phyloP scores from a whole-genome alignment of 1,284 basidiomycete genomes.

The Naganishia sp. region DNA sequence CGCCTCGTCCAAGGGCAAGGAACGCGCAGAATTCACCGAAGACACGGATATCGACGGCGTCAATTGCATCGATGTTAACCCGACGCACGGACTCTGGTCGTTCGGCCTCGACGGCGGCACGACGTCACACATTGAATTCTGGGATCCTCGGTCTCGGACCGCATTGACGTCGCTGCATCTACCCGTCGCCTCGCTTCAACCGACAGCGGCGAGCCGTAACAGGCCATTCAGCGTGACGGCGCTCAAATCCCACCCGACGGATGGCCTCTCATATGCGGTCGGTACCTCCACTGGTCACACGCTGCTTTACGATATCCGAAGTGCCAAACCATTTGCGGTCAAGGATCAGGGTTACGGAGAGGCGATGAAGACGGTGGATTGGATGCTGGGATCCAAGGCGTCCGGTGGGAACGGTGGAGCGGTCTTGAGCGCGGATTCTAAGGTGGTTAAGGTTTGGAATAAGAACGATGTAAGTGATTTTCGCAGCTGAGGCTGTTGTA shows the following conservation, averaged over 20 bases:
- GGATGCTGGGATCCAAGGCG: constrained; percentile 84
- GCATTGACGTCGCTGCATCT: constrained; percentile 64
- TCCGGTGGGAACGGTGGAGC: constrained; percentile 73
- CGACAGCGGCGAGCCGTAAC: constrained; percentile 42
- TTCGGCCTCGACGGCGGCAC: constrained; percentile 69
- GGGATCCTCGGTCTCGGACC: constrained; percentile 87
- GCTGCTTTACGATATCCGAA: constrained; percentile 89
- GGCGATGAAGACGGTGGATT: constrained; percentile 79
- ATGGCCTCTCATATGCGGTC: constrained; percentile 89
- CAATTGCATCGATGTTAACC: constrained; percentile 90
- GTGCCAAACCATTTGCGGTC: constrained; percentile 74
- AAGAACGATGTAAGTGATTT: constrained; percentile 66
- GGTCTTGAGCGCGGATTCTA: constrained; percentile 85
- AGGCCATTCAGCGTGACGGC: constrained; percentile 72
- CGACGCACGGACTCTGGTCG: constrained; percentile 84
- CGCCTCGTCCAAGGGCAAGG: constrained; percentile 14
- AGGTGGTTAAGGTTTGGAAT: constrained; percentile 96
- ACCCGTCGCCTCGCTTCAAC: constrained; percentile 64
- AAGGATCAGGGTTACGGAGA: constrained; percentile 99
- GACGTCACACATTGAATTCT: constrained; percentile 82
- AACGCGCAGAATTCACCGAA: constrained; percentile 43
- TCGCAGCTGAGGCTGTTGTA: background rate
- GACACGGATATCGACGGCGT: constrained; percentile 71
- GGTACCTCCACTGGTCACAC: constrained; percentile 95
- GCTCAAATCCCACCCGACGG: constrained; percentile 71